Evolutionary conservation across 2,329 filamentous ascomycete genomes (phyloP).

Genomic region (Hirsutella thompsonii): DNA sequence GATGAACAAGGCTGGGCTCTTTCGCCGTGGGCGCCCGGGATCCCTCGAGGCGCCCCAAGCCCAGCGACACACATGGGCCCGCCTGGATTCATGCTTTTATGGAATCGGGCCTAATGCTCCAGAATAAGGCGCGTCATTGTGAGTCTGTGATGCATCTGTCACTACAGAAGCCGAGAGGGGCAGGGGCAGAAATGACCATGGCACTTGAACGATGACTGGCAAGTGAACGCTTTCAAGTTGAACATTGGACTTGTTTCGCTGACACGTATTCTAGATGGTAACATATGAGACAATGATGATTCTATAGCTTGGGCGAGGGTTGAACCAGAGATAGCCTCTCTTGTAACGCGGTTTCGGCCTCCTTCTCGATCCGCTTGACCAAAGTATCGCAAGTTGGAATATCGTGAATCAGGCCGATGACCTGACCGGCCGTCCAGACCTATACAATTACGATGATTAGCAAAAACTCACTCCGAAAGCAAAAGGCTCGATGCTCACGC

Average conservation of each 20-base stretch:
- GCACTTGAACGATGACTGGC: no score
- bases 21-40: not conserved
- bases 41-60: not conserved
- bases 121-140: no score
- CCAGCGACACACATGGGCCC: not conserved
- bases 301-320: constrained; percentile 46
- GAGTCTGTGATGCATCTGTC: no score
- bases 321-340: constrained; percentile 44
- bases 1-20: not conserved
- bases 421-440: constrained; percentile 96
- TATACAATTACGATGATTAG: constrained; percentile 21
- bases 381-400: constrained; percentile 64
- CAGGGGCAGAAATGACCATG: no score
- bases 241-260: not conserved
- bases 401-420: constrained; percentile 80
- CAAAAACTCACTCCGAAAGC: constrained; percentile 1
- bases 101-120: not conserved
- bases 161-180: no score
- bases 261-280: not conserved
- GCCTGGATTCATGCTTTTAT: constrained; percentile 6
- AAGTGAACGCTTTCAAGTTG: not conserved
- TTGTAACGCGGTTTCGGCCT: constrained; percentile 54
- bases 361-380: constrained; percentile 61
- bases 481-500: constrained; percentile 49
- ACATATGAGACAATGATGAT: constrained; percentile 1